A percentile compares a stretch with the other conserved stretches of the same genome.
Evolutionary conservation across 2,329 filamentous ascomycete genomes (phyloP).

Genomic region (Penicillium palitans): DNA sequence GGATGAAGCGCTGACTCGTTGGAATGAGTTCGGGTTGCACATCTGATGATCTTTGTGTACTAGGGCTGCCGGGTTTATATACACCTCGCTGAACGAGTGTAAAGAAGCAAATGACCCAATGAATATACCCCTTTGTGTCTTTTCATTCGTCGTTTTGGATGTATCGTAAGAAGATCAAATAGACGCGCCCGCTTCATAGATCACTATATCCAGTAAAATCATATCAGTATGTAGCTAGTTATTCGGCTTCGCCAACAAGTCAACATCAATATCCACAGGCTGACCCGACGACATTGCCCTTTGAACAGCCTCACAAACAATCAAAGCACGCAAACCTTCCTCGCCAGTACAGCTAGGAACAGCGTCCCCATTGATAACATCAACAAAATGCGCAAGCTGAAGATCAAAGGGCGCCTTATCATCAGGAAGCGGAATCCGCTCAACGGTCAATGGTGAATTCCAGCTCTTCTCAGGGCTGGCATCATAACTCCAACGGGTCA

Average conservation of each 20-base stretch:
- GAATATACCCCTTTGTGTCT: neutral
- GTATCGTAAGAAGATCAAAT: neutral
- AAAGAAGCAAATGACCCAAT: conserved; percentile 2
- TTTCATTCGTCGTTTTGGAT: neutral
- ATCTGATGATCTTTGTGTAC: neutral
- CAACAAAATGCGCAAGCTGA: conserved; percentile 55
- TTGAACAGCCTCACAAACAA: conserved; percentile 55
- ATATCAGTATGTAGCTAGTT: neutral
- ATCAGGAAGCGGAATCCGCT: conserved; percentile 32
- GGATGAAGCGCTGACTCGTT: neutral
- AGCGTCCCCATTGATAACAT: conserved; percentile 48
- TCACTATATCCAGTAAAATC: neutral
- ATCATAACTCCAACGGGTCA: conserved; percentile 53
- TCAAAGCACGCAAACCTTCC: conserved; percentile 54
- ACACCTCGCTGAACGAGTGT: neutral
- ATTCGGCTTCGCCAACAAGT: conserved; percentile 11
- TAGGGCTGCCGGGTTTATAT: neutral
- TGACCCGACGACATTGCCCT: conserved; percentile 43
- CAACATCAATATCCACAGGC: conserved; percentile 36
- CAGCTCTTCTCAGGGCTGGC: conserved; percentile 44
- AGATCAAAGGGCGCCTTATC: conserved; percentile 52
- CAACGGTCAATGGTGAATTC: conserved; percentile 38
- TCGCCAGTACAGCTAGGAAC: conserved; percentile 50
- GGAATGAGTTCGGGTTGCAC: neutral
- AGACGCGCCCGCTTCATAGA: neutral